Percentiles rank a stretch among this genome's conserved stretches.
These are phyloP conservation scores for Phaffomyces antillensis DNA, from an alignment of 805 yeast genomes.

Conservation along the genomic window DNA sequence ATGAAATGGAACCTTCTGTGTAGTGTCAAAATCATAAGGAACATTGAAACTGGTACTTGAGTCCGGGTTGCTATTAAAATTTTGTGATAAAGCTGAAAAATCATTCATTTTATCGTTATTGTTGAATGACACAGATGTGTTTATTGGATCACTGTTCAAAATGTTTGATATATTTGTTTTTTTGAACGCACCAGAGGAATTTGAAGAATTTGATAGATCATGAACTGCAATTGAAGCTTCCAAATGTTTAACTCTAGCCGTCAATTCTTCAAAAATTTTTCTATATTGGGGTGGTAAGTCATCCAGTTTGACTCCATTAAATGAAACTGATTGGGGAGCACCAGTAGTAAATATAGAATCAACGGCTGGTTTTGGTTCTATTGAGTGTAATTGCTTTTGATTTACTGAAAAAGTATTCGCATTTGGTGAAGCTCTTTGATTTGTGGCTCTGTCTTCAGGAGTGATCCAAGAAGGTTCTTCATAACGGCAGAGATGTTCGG, in stretches of 20 bases:
- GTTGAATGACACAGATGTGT: too few relatives aligned
- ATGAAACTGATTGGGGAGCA: neutral
- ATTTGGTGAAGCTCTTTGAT: neutral
- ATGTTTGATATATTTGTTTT: too few relatives aligned
- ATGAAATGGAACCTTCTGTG: conserved; percentile 35
- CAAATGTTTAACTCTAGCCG: conserved; percentile 36
- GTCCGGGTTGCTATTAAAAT: neutral
- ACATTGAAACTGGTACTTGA: neutral
- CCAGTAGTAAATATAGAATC: neutral
- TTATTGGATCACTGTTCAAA: too few relatives aligned
- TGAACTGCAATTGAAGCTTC: conserved; percentile 38
- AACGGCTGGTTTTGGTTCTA: too few relatives aligned
- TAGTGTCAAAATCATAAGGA: conserved; percentile 17
- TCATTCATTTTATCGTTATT: neutral
- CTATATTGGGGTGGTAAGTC: conserved; percentile 7
- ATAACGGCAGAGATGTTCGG: conserved; percentile 48
- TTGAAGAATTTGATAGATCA: conserved; percentile 19
- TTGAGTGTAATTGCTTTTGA: too few relatives aligned
- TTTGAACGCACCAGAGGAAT: neutral
- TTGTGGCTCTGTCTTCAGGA: conserved; percentile 26
- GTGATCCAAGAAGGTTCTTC: conserved; percentile 54
- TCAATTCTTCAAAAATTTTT: conserved; percentile 25
- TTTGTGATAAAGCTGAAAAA: neutral
- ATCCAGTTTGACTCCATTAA: conserved; percentile 1
- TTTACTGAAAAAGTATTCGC: neutral